A percentile compares a stretch with the other conserved stretches of the same genome.
Conservation (phyloP, 306 rosid species). For the Quercus mongolica region DNA sequence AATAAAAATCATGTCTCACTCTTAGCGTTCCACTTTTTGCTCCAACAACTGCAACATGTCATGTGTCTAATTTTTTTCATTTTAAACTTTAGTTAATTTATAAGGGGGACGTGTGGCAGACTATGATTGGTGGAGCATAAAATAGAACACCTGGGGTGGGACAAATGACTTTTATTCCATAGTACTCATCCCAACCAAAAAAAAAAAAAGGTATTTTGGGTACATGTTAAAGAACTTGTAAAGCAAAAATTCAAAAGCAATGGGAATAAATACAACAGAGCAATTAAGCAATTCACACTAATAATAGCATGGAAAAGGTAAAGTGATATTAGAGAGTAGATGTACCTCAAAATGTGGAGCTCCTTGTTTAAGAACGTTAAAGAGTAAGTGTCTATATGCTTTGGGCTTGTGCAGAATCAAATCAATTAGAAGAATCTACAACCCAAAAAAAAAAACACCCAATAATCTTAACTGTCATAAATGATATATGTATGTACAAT, state of each 20-base stretch:
- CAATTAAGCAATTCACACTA: neutral
- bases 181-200: too few species aligned
- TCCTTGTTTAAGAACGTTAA: conserved; percentile 57
- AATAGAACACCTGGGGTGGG: too few species aligned
- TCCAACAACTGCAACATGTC: too few species aligned
- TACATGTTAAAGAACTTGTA: neutral
- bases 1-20: too few species aligned
- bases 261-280: neutral
- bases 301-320: neutral
- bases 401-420: conserved; percentile 79
- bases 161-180: too few species aligned
- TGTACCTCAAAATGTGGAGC: conserved; percentile 47
- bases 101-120: too few species aligned
- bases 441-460: neutral
- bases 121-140: too few species aligned
- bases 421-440: conserved; percentile 74
- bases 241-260: neutral
- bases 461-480: neutral
- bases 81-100: too few species aligned
- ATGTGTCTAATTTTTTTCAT: too few species aligned
- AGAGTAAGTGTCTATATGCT: conserved; percentile 79
- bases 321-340: neutral
- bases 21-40: too few species aligned
- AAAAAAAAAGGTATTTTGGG: too few species aligned
- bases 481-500: too few species aligned